phyloP scores from a whole-genome alignment of 1,284 basidiomycete genomes.

The Omphalotus olearius region DNA sequence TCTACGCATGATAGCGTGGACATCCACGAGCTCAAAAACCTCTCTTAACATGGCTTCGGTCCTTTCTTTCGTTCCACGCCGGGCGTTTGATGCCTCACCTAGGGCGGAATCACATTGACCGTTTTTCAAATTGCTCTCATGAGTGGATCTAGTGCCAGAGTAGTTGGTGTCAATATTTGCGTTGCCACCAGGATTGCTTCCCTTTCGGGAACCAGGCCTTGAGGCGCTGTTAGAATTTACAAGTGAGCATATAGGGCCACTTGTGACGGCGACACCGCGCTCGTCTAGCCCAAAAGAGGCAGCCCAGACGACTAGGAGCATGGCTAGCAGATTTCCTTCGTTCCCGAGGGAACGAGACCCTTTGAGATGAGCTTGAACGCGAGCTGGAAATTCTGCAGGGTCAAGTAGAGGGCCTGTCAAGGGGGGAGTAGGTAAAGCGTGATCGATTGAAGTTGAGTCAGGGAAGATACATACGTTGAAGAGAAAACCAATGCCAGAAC shows the following conservation, averaged over 20 bases:
- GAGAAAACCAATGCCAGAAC: slow-evolving; percentile 78
- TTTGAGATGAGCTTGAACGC: slow-evolving; percentile 61
- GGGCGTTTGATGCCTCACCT: slow-evolving; percentile 16
- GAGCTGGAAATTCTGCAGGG: slow-evolving; percentile 66
- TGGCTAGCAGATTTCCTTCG: slow-evolving; percentile 61
- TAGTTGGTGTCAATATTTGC: background rate
- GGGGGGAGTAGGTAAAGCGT: background rate
- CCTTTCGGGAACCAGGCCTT: slow-evolving; percentile 3
- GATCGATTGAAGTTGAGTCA: slow-evolving; percentile 18
- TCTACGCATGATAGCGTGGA: slow-evolving; percentile 72
- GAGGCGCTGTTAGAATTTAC: slow-evolving; percentile 18
- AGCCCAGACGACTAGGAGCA: slow-evolving; percentile 80
- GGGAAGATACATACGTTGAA: slow-evolving; percentile 63
- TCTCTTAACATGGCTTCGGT: slow-evolving; percentile 63
- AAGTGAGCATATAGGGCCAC: slow-evolving; percentile 14
- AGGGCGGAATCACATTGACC: slow-evolving; percentile 1
- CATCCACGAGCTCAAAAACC: slow-evolving; percentile 74
- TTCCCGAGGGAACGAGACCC: slow-evolving; percentile 51
- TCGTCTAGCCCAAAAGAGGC: slow-evolving; percentile 83
- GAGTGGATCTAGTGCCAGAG: background rate
- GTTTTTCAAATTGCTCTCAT: background rate
- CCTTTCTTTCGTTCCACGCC: slow-evolving; percentile 29
- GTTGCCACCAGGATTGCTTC: background rate
- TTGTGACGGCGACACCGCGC: slow-evolving; percentile 41
- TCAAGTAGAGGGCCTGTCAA: slow-evolving; percentile 65